Evolutionary conservation across 306 rosid species (phyloP), one percentile per base, ranked within the genome.

Genomic region (Luffa aegyptiaca): DNA sequence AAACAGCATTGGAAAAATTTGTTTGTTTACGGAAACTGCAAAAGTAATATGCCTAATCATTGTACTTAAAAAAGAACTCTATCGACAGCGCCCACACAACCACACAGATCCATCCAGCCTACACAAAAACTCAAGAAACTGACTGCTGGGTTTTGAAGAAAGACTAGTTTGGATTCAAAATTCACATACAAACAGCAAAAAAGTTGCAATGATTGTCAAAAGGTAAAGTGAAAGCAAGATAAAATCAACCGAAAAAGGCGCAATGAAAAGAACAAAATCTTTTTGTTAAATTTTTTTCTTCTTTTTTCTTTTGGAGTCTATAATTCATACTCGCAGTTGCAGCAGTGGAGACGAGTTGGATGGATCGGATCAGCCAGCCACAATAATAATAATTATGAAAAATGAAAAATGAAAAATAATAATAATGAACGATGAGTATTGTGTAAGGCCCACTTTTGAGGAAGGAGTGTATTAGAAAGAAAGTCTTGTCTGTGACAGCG

Each of bases 11-110:
- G 66, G n/a, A 42, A 77, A 76, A 33, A 10, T 62, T 85, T 85
- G 88, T 90, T 89, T 86, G 85, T 56, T 82, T 86, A 83, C 66
- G 86, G 91, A 89, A 89, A 84, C 80, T 82, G 82, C 87, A 78
- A 83, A 85, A 75, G 64, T 18, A 35, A 75, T 8, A 55, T 33
- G 6, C 79, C 10, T 5, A 53, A 75, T 75, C 49, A 75, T 75
- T 75, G 79, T 35, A 74, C 46, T 51, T 33, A 48, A 71, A n/a
- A 37, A 66, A 68, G 7, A 68, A 68, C 3, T 26, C 17, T 0
- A 62, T 11, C 6, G 2, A 66, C 45, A 66, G 74, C 31, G 14
- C 75, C 6, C 51, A 8, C 66, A 21, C 65, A n/a, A 16, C 31
- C 64, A 20, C 64, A 4, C 58, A 72, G 77, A 48, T 72, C 77